Conservation (phyloP, 202 grass and related monocot genomes). For the Brachypodium distachyon region DNA sequence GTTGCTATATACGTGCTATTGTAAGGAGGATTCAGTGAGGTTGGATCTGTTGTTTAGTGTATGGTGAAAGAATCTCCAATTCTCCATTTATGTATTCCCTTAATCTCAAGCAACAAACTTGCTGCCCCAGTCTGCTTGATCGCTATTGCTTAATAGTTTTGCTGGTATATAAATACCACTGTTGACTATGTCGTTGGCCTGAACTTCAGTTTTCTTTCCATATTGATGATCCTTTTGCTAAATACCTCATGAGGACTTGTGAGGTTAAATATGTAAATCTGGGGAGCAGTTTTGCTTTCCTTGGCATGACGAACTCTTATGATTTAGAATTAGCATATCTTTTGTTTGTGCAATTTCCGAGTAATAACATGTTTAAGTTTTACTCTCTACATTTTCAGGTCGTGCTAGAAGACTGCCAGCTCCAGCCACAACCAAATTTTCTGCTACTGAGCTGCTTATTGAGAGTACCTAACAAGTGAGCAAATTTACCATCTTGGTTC, state of each 20-base stretch:
- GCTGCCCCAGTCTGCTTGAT: no score
- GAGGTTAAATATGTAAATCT: no score
- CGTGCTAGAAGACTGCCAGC: neutral
- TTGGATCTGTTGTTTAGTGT: no score
- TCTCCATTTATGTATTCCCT: no score
- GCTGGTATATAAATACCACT: neutral
- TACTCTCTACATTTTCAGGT: neutral
- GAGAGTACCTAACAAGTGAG: neutral
- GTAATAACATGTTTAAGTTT: neutral
- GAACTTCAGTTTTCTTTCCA: neutral
- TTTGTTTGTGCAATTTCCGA: neutral
- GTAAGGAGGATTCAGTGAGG: no score
- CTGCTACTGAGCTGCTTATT: neutral
- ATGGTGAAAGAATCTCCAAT: no score
- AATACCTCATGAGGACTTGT: neutral
- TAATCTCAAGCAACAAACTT: no score
- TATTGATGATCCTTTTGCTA: neutral
- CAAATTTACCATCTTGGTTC: neutral
- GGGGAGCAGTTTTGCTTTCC: neutral
- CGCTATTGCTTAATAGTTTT: neutral
- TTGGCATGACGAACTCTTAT: neutral
- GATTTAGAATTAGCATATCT: neutral
- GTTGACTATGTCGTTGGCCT: neutral
- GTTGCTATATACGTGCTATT: no score
- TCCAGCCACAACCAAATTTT: neutral